Evolutionary conservation across 371 early-diverging fungal genomes (phyloP).

Genomic region (Rhizopus stolonifer): DNA sequence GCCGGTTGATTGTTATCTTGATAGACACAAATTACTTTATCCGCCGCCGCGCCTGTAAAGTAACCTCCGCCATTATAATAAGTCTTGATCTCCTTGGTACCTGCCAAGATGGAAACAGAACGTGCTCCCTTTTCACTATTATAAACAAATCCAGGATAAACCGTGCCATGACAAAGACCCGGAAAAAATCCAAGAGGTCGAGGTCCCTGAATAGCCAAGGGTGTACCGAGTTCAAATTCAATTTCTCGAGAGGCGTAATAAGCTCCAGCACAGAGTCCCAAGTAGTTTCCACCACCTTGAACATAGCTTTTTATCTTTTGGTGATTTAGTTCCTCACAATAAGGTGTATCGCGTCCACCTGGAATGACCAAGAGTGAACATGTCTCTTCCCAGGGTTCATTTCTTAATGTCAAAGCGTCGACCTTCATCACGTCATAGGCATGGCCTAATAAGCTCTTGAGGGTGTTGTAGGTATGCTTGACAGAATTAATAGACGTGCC

Average conservation of each 20-base stretch:
- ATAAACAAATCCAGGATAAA: slow-evolving; percentile 80
- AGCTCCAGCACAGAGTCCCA: slow-evolving; percentile 94
- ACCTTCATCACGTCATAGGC: slow-evolving; percentile 85
- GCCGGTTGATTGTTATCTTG: slow-evolving; percentile 38
- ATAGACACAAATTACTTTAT: slow-evolving; percentile 61
- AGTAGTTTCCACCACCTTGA: slow-evolving; percentile 75
- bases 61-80: slow-evolving; percentile 83
- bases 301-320: slow-evolving; percentile 73
- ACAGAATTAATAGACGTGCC: slow-evolving; percentile 74
- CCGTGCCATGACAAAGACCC: slow-evolving; percentile 72
- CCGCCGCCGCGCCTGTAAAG: slow-evolving; percentile 55
- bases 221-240: slow-evolving; percentile 75
- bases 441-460: slow-evolving; percentile 71
- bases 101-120: slow-evolving; percentile 37
- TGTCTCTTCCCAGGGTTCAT: slow-evolving; percentile 85
- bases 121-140: slow-evolving; percentile 74
- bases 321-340: slow-evolving; percentile 67
- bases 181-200: slow-evolving; percentile 75
- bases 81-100: slow-evolving; percentile 17
- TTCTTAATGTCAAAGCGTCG: slow-evolving; percentile 63
- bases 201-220: slow-evolving; percentile 69
- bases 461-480: slow-evolving; percentile 61
- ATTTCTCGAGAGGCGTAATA: slow-evolving; percentile 75
- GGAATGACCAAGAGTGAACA: slow-evolving; percentile 86
- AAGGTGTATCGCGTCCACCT: slow-evolving; percentile 88